Base-by-base conservation (phyloP, 2,329 filamentous ascomycete genomes). In the Penicillium sp. region DNA sequence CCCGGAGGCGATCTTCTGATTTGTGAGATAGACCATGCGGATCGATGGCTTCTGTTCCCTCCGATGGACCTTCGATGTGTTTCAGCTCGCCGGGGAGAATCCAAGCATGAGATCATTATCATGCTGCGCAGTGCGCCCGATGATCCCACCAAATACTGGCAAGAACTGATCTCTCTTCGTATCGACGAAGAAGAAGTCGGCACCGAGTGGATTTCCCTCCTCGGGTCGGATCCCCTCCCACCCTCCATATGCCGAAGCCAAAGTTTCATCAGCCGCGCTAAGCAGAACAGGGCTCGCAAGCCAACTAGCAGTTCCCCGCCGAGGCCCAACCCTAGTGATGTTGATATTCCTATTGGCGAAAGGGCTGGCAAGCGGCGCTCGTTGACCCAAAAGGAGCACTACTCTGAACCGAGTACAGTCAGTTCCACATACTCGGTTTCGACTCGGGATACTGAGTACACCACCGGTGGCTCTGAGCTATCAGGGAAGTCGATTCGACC, bases 21-120 rank as follows among this genome's bases (percentile, higher is more conserved):
- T 53, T 92, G 93, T 61, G 92, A 97, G 72, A 85, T 92, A n/a
- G 91, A 92, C 42, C 83, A 84, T 48, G 81, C 83, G 5, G 86
- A 88, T 13, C 84, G 86, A 49, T 97, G 91, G 86, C 82, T 99
- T 4, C 81, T 99, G 0, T 96, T 99, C 66, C 89, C 92, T n/a
- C 93, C 94, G 1, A 81, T 97, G n/a, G 81, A 87, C 16, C 81
- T 85, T 59, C 79, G 81, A 34, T 82, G 84, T 56, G 82, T 96
- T 18, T 97, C 94, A 11, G 90, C 92, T 46, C 86, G 93, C 38
- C 85, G 81, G 55, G 92, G 92, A 11, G 87, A 92, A 36, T 71
- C 76, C n/a, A 79, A 83, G 48, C 83, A 85, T 27, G 87, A 95
- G 61, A 81, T 97, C 57, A 82, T 96, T 8, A 77, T 96, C 55